Percentiles rank a stretch among this genome's conserved stretches.
Conservation (phyloP, 352 stramenopile genomes). For the Pythium guiyangense region DNA sequence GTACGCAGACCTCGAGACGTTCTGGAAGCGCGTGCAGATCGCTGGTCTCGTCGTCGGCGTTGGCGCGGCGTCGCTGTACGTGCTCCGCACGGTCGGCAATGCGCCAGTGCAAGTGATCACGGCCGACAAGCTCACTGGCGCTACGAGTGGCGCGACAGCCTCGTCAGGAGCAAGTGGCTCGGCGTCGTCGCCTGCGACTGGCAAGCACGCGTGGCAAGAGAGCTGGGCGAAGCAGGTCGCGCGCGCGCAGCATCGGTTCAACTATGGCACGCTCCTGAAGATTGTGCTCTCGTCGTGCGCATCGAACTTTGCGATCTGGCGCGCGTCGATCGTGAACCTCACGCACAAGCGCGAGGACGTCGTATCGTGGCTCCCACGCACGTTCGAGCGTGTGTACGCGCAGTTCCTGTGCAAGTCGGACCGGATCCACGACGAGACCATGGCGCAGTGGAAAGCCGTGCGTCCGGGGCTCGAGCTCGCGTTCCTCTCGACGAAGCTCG, state of each 20-base stretch:
- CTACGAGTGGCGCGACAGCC: conserved; percentile 1
- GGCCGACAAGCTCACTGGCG: conserved; percentile 16
- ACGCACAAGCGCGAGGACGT: conserved; percentile 65
- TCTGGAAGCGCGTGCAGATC: conserved; percentile 75
- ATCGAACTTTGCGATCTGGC: conserved; percentile 72
- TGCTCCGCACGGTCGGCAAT: conserved; percentile 64
- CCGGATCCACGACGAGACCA: conserved; percentile 68
- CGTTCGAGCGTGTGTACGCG: conserved; percentile 70
- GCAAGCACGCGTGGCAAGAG: conserved; percentile 47
- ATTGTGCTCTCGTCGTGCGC: conserved; percentile 55
- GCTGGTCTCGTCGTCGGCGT: conserved; percentile 52
- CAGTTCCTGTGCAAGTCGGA: conserved; percentile 75
- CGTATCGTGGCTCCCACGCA: conserved; percentile 67
- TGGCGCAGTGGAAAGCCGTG: conserved; percentile 66
- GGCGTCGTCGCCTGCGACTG: background rate
- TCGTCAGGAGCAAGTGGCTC: background rate
- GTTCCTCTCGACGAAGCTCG: conserved; percentile 45
- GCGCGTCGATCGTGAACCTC: conserved; percentile 56
- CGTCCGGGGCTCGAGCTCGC: conserved; percentile 70
- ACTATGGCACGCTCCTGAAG: conserved; percentile 68
- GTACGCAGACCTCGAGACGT: conserved; percentile 61
- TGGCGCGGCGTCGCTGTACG: conserved; percentile 64
- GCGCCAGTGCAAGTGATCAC: conserved; percentile 25
- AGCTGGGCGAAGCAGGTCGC: conserved; percentile 80
- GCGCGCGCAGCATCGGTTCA: conserved; percentile 61